Base-by-base conservation (phyloP, 345 rosid genomes). In the Pistacia vera region DNA sequence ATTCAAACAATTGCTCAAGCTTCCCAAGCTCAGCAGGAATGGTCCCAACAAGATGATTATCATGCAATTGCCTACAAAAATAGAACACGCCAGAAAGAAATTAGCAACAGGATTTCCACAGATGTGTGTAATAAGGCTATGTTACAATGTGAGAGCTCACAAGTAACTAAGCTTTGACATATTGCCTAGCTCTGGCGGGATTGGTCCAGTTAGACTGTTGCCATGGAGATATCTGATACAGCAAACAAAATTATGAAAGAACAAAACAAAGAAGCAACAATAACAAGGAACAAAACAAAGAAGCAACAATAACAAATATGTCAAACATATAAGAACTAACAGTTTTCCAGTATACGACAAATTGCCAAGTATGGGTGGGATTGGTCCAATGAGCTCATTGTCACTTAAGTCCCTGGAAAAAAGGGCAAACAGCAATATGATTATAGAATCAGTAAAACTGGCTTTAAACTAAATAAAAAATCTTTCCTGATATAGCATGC, bases 181-280 rank as follows among this genome's bases (percentile, higher is more conserved):
- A 66, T 97, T 92, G 59, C 99, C 99, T 59, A 97, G 94, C 83
- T 97, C 99, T 4, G 99, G 84, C n/a, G 99, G 99, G 70, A 97
- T 88, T 51, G 86, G 82, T 52, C 98, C 98, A 46, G 89, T 91
- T 11, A 97, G 93, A 77, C 85, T 92, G 80, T 97, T 97, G 18
- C 98, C 97, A 81, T 97, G 97, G 41, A 97, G 97, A 71, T 97
- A 94, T 78, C 99, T 96, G 75, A 1, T 4, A 11, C 73, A 59
- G 63, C 44, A 83, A 63, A 64, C 30, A 30, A 52, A 66, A 9
- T 4, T 52, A 46, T 1, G 9, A 38, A 16, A 18, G 16, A 16
- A 73, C 10, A 64, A 12, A 70, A 4, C 5, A 41, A 17, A 2
- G 17, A 36, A n/a, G 56, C 0, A 51, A 16, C 3, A 63, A 46